Evolutionary conservation across 2,329 filamentous ascomycete species (phyloP), one percentile per base, ranked within the genome.

Genomic region (Tolypocladium tropicale): DNA sequence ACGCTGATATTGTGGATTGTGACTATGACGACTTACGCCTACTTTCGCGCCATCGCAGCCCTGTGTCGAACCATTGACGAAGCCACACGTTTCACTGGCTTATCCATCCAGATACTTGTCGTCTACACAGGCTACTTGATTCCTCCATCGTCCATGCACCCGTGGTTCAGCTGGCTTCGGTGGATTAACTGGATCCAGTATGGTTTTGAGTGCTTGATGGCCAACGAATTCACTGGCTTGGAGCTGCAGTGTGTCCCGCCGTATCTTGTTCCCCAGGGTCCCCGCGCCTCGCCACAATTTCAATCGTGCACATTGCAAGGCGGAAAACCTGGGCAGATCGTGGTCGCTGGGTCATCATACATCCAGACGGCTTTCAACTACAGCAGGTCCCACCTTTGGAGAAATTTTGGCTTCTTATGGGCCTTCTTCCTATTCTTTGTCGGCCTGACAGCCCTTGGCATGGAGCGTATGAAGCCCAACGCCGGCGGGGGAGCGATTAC

Each of bases 361-460:
- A 72, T 89, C 62, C 25, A 69, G 69, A 10, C 74, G 69, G 67
- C 70, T 4, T 86, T 81, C 60, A 67, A 72, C 2, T 89, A 88
- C 65, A 74, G 70, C 5, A 71, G 78, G 1, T 70, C 72, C 0
- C 79, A 89, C 61, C 71, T 85, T 9, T 89, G 86, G 86, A 83
- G 89, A 4, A 91, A 93, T 67, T 90, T 89, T 64, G 89, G 86
- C 34, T 84, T 92, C 4, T 71, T 94, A 1, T 83, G 92, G 61
- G 89, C 86, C 0, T 94, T 90, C 61, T 81, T 83, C 1, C 76
- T 89, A 1, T 78, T 90, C 6, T 95, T 93, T 65, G 80, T 95
- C 14, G 61, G 85, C 12, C 70, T 93, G 33, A 93, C 89, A 0
- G 79, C 87, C 6, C 61, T 88, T 25, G 87, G 85, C 1, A 84